These are phyloP conservation scores for Rhododendron ovatum DNA, from an alignment of 148 eudicot genomes.

Conservation along the genomic window DNA sequence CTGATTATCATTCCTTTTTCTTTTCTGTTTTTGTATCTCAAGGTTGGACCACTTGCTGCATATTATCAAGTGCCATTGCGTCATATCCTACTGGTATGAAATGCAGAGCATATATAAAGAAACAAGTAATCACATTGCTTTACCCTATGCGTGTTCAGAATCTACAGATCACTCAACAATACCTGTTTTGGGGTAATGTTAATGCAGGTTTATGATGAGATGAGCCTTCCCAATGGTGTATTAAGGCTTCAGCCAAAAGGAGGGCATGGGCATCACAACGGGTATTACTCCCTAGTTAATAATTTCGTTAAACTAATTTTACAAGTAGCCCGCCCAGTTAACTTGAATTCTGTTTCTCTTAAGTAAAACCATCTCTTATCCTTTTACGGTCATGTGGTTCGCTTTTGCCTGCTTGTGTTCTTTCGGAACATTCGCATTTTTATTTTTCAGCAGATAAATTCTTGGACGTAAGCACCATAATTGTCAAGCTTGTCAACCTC, in stretches of 20 bases:
- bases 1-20: neutral
- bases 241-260: conserved; percentile 93
- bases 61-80: conserved; percentile 12
- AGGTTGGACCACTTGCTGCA: conserved; percentile 14
- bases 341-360: neutral
- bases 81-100: conserved; percentile 7
- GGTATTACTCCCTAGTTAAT: conserved; percentile 39
- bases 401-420: neutral
- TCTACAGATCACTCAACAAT: neutral
- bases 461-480: neutral
- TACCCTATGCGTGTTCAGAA: neutral
- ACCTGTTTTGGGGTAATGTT: neutral
- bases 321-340: neutral
- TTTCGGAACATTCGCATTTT: neutral
- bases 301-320: neutral
- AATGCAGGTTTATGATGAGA: conserved; percentile 79
- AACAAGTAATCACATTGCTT: neutral
- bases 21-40: neutral
- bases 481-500: neutral
- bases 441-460: neutral
- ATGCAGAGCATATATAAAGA: neutral
- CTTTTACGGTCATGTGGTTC: neutral
- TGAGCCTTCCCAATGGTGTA: conserved; percentile 96
- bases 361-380: neutral
- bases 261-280: conserved; percentile 95